Conservation (phyloP, 345 rosid species). For the Eucalyptus lansdowneana region DNA sequence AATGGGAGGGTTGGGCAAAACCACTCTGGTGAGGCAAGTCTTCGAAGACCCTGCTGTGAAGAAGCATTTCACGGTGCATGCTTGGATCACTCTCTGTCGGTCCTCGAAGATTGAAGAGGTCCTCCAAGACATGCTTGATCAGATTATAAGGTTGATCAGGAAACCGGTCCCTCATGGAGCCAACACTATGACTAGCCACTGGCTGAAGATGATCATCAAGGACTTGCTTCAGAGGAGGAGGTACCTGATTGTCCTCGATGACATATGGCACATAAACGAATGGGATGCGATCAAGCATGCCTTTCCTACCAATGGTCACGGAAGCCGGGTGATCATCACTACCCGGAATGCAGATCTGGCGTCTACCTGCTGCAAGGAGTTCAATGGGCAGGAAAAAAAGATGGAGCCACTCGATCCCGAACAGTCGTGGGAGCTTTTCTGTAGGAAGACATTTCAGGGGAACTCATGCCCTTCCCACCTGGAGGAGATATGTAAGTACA, state of each 20-base stretch:
- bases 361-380: neutral
- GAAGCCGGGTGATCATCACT: constrained; percentile 21
- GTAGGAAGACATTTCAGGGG: constrained; percentile 16
- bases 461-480: constrained; percentile 16
- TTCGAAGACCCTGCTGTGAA: constrained; percentile 7
- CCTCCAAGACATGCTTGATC: constrained; percentile 3
- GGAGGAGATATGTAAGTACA: constrained; percentile 3
- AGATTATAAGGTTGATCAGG: neutral
- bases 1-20: constrained; percentile 33
- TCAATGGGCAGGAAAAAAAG: constrained; percentile 3
- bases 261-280: constrained; percentile 10
- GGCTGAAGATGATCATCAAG: constrained; percentile 5
- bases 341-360: constrained; percentile 14
- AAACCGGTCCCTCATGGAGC: constrained; percentile 11
- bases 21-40: constrained; percentile 24
- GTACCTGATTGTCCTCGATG: constrained; percentile 23
- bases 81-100: constrained; percentile 20
- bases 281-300: constrained; percentile 22
- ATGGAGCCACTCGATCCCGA: constrained; percentile 8
- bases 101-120: constrained; percentile 3
- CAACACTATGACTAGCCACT: constrained; percentile 3
- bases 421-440: constrained; percentile 18
- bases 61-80: constrained; percentile 2
- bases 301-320: constrained; percentile 3
- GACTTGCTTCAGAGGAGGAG: constrained; percentile 4